These are phyloP conservation scores for Eucalyptus cladocalyx DNA, from an alignment of 345 rosid genomes.

Conservation along the genomic window DNA sequence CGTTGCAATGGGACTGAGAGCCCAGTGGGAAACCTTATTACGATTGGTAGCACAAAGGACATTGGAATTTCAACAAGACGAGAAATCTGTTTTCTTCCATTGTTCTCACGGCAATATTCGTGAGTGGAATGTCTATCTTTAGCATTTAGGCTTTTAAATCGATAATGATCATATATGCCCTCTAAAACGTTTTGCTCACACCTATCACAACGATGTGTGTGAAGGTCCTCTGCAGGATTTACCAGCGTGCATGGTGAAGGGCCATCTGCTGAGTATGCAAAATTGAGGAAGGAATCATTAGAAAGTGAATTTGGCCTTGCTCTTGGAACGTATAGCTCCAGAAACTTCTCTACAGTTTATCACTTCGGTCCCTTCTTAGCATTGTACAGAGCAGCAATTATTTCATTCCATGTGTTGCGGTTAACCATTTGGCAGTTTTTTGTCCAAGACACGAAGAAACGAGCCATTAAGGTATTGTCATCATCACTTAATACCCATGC, in stretches of 20 bases:
- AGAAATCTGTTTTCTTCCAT: constrained; percentile 7
- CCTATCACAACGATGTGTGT: not conserved
- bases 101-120: constrained; percentile 18
- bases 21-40: not conserved
- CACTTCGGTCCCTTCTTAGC: constrained; percentile 83
- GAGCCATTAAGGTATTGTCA: constrained; percentile 55
- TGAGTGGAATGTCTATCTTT: constrained; percentile 15
- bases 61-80: constrained; percentile 7
- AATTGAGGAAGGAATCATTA: constrained; percentile 87
- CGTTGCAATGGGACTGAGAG: constrained; percentile 1
- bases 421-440: constrained; percentile 64
- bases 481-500: not conserved
- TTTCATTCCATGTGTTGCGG: constrained; percentile 70
- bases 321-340: constrained; percentile 58
- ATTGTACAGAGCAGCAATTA: constrained; percentile 74
- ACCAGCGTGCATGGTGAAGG: constrained; percentile 78
- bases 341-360: constrained; percentile 41
- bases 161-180: not conserved
- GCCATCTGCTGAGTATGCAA: constrained; percentile 80
- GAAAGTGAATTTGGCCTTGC: constrained; percentile 80
- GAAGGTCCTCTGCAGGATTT: constrained; percentile 49
- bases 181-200: not conserved
- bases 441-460: constrained; percentile 53
- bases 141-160: not conserved
- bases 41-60: not conserved